Conservation (phyloP, 2,329 filamentous ascomycete species). For the Ploettnerulaceae sp. region DNA sequence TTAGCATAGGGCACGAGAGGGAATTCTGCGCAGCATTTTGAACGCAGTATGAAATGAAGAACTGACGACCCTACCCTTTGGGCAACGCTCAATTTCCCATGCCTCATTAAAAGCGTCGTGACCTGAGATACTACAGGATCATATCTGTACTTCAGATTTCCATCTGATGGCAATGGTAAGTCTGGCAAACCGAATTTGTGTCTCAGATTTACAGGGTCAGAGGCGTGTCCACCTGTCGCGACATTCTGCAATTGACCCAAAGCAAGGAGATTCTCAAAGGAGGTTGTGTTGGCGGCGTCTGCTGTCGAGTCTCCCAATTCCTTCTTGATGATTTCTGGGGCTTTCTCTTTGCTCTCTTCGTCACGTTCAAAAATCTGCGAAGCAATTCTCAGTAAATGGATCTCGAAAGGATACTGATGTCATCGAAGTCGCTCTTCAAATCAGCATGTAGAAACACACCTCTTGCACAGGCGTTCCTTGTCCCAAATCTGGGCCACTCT, state of each 20-base stretch:
- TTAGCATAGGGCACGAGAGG: slow-evolving; percentile 2
- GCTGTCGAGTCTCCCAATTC: slow-evolving; percentile 38
- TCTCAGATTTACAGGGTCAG: slow-evolving; percentile 21
- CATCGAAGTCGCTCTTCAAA: slow-evolving; percentile 11
- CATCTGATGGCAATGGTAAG: slow-evolving; percentile 56
- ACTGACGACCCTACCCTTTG: slow-evolving; percentile 60
- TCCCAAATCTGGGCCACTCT: slow-evolving; percentile 54
- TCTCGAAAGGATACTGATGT: slow-evolving; percentile 15
- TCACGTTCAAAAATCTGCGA: slow-evolving; percentile 59
- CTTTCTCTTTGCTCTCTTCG: slow-evolving; percentile 54
- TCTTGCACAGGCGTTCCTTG: slow-evolving; percentile 64
- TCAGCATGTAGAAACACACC: slow-evolving; percentile 38
- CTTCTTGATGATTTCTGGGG: slow-evolving; percentile 63
- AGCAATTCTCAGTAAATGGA: slow-evolving; percentile 15
- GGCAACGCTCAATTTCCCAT: slow-evolving; percentile 87
- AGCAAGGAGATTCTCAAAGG: slow-evolving; percentile 31
- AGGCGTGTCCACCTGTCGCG: slow-evolving; percentile 22
- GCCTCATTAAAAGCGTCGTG: slow-evolving; percentile 83
- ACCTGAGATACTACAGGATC: slow-evolving; percentile 81
- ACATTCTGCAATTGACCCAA: slow-evolving; percentile 31
- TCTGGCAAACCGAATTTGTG: slow-evolving; percentile 70
- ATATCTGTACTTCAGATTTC: slow-evolving; percentile 73
- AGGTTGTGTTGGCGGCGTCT: slow-evolving; percentile 32
- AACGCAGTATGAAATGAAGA: slow-evolving; percentile 24
- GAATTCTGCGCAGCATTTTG: slow-evolving; percentile 20